Evolutionary conservation across 1,284 basidiomycete species (phyloP).

Genomic region (Schizopora paradoxa): DNA sequence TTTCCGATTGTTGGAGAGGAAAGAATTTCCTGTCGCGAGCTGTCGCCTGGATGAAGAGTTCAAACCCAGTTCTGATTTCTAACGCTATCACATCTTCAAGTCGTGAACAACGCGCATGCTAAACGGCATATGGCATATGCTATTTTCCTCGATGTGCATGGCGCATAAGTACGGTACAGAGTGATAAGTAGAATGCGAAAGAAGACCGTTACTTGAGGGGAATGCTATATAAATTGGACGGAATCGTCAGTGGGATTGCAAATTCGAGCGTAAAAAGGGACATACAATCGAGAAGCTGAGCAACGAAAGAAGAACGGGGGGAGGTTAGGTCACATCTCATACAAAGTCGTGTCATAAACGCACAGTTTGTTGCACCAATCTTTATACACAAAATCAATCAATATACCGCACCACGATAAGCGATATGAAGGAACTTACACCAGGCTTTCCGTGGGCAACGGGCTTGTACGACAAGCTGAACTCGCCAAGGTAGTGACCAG

Average conservation of each 20-base stretch:
- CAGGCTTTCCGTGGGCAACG: slow-evolving; percentile 98
- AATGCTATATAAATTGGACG: slow-evolving; percentile 40
- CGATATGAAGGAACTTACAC: slow-evolving; percentile 47
- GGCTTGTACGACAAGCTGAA: slow-evolving; percentile 94
- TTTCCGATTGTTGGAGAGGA: no score
- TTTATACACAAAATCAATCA: slow-evolving; percentile 22
- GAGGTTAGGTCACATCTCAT: slow-evolving; percentile 32
- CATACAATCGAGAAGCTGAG: slow-evolving; percentile 67
- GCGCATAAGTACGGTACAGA: no score
- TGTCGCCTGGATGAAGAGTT: no score
- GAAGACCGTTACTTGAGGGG: slow-evolving; percentile 62
- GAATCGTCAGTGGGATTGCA: slow-evolving; percentile 14
- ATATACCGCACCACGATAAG: not conserved
- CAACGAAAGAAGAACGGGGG: slow-evolving; percentile 9
- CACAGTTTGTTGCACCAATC: slow-evolving; percentile 87
- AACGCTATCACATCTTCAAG: no score
- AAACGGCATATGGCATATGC: no score
- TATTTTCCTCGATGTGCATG: no score
- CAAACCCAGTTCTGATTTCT: no score
- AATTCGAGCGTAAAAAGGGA: slow-evolving; percentile 11
- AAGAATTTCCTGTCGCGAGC: no score
- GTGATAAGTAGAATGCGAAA: not conserved
- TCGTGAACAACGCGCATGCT: no score
- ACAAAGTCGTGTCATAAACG: slow-evolving; percentile 31
- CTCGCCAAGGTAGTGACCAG: slow-evolving; percentile 98